Conservation (phyloP, 768 basidiomycete species). For the Daedaleopsis sinensis region DNA sequence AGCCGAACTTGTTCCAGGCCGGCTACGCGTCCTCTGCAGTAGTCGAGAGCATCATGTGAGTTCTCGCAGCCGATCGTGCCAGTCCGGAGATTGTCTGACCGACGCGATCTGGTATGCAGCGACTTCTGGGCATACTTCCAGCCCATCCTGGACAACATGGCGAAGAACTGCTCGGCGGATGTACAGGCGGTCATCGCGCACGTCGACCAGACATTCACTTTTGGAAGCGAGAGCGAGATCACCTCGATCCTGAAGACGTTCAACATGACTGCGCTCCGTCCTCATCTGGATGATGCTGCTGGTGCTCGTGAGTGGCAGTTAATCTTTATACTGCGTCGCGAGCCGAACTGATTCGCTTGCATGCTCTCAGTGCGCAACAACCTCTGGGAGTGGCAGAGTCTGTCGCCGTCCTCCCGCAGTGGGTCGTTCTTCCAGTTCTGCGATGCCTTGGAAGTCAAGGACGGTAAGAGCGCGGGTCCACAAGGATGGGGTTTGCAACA, state of each 20-base stretch:
- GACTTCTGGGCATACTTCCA: constrained; percentile 77
- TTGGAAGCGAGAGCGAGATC: constrained; percentile 49
- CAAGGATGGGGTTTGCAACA: constrained; percentile 65
- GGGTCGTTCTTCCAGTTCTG: constrained; percentile 62
- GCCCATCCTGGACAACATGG: constrained; percentile 69
- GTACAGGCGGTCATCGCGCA: constrained; percentile 63
- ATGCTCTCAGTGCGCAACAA: constrained; percentile 42
- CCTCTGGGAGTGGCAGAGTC: constrained; percentile 69
- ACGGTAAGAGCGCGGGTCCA: constrained; percentile 51
- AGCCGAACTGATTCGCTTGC: neutral
- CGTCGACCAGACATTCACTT: constrained; percentile 58
- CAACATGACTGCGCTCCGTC: constrained; percentile 50
- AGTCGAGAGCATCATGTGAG: constrained; percentile 57
- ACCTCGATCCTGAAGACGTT: constrained; percentile 58
- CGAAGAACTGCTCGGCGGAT: constrained; percentile 73
- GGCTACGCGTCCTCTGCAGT: constrained; percentile 72
- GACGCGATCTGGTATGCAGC: constrained; percentile 28
- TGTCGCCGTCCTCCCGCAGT: constrained; percentile 53
- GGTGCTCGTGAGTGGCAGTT: constrained; percentile 45
- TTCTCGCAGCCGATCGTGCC: neutral
- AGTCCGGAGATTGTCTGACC: neutral
- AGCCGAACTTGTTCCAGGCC: constrained; percentile 60
- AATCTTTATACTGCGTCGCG: neutral
- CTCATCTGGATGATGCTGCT: constrained; percentile 69
- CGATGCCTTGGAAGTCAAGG: constrained; percentile 67